Evolutionary conservation across 352 stramenopile species (phyloP), one percentile per base, ranked within the genome.

Genomic region (Phytophthora pini): DNA sequence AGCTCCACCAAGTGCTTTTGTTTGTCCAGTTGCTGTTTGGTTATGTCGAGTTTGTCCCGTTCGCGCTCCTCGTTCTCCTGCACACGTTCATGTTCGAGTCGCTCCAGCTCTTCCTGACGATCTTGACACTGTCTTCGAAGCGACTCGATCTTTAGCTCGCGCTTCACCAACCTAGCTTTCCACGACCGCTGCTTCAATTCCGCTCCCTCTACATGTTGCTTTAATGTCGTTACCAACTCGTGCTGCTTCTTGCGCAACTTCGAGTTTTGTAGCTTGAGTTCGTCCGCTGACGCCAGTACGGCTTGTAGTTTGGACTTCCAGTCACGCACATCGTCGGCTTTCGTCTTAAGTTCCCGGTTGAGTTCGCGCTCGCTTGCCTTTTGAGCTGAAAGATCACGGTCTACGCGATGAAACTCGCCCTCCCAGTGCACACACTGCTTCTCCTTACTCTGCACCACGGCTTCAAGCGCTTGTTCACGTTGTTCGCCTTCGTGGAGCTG

Each of bases 341-440:
- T 72, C 26, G 60, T 43, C 39, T 71, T 44, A 43, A 78, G 51
- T 13, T 61, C 46, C 0, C 27, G 22, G 1, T 60, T 39, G 1
- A 72, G 41, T 7, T 67, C 51, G 1, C 68, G 45, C 8, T 74
- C 31, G 7, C 58, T 39, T 10, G 68, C 46, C 13, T 69, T 58
- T 38, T 70, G 53, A 3, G 51, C 62, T 10, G 53, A 64, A 17
- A 76, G 50, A 40, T 75, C 55, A 6, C 75, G 70, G 17, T 79
- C 69, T 1, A 75, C 56, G 13, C 67, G 55, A 8, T 76, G 56
- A 53, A 72, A 82, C 52, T 92, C 73, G 2, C 67, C 57, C 48
- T 89, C 75, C 77, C 77, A 92, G 49, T 87, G 72, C n/a, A 68
- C 48, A 22, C 71, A 77, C 52, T 84, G 76, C 20, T 78, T 68